Base-by-base conservation (phyloP, 495 filamentous ascomycete species). In the Hypoxylon fragiforme region DNA sequence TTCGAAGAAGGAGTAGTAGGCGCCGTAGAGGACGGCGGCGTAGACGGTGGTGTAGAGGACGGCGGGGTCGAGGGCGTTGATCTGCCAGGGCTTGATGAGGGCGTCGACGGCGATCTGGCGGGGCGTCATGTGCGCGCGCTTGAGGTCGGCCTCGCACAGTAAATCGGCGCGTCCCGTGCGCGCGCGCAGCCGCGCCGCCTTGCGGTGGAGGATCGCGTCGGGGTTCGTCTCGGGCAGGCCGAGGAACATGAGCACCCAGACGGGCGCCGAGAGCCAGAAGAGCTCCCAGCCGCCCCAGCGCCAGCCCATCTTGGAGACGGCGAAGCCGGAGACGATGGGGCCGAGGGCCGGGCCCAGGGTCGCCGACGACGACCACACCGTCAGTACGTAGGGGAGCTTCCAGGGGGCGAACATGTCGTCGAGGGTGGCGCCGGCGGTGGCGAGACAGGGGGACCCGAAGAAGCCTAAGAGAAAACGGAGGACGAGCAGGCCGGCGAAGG, bases 1-100 rank as follows among this genome's bases (percentile, higher is more conserved):
- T 12, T 88, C 86, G 63, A 92, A 91, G 70, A 91, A 92, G 7
- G 91, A 80, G 58, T 92, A 91, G 3, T 91, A 69, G 20, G 90
- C 84, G 8, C 85, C 88, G 9, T 92, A 73, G 11, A 90, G 67
- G 6, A 91, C 73, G 1, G 87, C 85, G 1, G 83, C 43, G 49
- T 89, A 85, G 2, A 87, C 49, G 35, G 82, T 81, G 0, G 80
- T 77, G 72, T 86, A 87, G 6, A 78, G 71, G 11, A 87, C 79
- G 22, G 80, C 76, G 0, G 84, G 82, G 45, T 88, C 85, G 32
- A 79, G 75, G 52, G 85, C 65, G 19, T 80, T 81, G 59, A 88
- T 83, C 66, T 85, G 74, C 43, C 77, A 60, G 1, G 85, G 84
- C 39, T 81, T 81, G 66, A 84, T 75, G 4, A 89, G 70, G 4